phyloP scores from a whole-genome alignment of 352 stramenopile genomes.

The Phytophthora capsici region DNA sequence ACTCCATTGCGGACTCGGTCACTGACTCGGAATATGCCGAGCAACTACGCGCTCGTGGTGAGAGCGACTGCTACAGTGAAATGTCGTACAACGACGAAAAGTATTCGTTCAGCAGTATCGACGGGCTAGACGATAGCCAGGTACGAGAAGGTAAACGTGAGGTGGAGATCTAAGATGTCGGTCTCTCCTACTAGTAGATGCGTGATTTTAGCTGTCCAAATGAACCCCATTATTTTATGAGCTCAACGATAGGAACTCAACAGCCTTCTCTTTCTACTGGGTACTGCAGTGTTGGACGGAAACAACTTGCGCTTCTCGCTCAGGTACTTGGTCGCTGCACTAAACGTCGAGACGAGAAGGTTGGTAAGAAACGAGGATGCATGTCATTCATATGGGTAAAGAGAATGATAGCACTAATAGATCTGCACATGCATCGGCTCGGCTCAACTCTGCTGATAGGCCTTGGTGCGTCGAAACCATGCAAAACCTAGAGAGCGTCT shows the following conservation, averaged over 20 bases:
- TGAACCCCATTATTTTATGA: conserved; percentile 41
- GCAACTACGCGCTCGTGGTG: conserved; percentile 50
- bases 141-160: conserved; percentile 54
- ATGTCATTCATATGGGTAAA: conserved; percentile 29
- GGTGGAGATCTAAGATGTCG: conserved; percentile 64
- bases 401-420: conserved; percentile 23
- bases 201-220: conserved; percentile 30
- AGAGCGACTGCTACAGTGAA: conserved; percentile 78
- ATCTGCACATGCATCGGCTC: conserved; percentile 17
- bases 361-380: conserved; percentile 7
- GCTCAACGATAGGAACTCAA: conserved; percentile 23
- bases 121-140: conserved; percentile 47
- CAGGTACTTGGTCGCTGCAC: background rate
- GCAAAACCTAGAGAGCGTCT: conserved; percentile 2
- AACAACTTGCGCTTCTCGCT: too few species aligned
- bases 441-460: conserved; percentile 1
- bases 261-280: conserved; percentile 5
- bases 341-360: background rate
- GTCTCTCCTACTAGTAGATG: conserved; percentile 25
- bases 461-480: background rate
- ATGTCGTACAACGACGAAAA: conserved; percentile 89
- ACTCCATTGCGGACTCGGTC: conserved; percentile 66
- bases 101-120: conserved; percentile 69
- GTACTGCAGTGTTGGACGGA: conserved; percentile 1
- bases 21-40: conserved; percentile 76